These are phyloP conservation scores for Fusarium multiceps DNA, from an alignment of 2,329 filamentous ascomycete species.

Conservation along the genomic window DNA sequence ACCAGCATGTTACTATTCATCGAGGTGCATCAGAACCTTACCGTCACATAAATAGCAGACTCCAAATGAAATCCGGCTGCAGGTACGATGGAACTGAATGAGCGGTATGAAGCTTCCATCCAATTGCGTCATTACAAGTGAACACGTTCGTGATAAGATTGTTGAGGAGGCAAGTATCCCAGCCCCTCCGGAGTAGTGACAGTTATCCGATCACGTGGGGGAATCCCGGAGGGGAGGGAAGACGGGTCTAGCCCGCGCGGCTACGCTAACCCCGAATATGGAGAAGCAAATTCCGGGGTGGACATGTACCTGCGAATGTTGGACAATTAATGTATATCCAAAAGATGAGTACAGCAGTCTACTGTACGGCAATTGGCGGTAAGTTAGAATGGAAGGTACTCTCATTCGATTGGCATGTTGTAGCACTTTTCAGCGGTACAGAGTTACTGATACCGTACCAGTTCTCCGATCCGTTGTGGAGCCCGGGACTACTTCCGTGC, in stretches of 20 bases:
- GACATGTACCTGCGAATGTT: neutral
- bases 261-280: neutral
- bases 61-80: too few relatives aligned
- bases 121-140: neutral
- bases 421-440: neutral
- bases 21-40: too few relatives aligned
- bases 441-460: too few relatives aligned
- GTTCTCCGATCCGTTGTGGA: constrained; percentile 4
- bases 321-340: neutral
- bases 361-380: too few relatives aligned
- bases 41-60: too few relatives aligned
- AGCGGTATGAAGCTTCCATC: neutral
- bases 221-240: neutral
- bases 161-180: neutral
- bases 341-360: neutral
- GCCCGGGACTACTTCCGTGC: constrained; percentile 23
- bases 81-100: fast-evolving
- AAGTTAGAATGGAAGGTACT: fast-evolving
- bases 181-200: neutral
- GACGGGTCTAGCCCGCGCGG: neutral
- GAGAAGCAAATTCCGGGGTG: neutral
- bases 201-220: constrained; percentile 29
- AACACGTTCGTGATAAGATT: neutral
- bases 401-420: too few relatives aligned
- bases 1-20: too few relatives aligned